Base-by-base conservation (phyloP, 306 rosid species). In the Casuarina cunninghamiana region DNA sequence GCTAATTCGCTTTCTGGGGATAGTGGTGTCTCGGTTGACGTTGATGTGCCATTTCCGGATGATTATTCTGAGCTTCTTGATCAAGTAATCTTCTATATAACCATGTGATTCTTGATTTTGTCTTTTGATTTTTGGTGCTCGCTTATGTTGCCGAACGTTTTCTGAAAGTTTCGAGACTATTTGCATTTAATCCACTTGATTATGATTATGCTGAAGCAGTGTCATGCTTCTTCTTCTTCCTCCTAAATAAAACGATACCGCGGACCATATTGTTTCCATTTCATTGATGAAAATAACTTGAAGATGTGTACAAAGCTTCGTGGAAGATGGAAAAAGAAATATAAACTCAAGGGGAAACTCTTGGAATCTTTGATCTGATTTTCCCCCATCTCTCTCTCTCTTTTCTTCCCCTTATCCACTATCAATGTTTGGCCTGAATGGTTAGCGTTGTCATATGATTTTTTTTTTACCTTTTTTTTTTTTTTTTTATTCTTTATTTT, bases 11-110 rank as follows among this genome's bases (percentile, higher is more conserved):
- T 72, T 74, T 80, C 86, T 0, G 81, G 87, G 60, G 90, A 83
- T 38, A 75, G 85, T 74, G 83, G 69, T 68, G 75, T 82, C 12
- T 87, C 94, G 12, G 72, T 86, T 51, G 90, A 72, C 10, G 58
- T 77, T 50, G 90, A 91, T 77, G 91, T 87, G 21, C 84, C 90
- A 51, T 82, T 95, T 77, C 98, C 97, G 61, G 57, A 42, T 37
- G 97, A 95, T 85, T 95, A 95, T 71, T 54, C 89, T 53, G 87
- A 92, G 78, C 98, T 95, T 87, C 92, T 95, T 50, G 82, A 89
- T 76, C 98, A 92, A 81, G 98, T 91, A 73, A 74, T 78, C 37
- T 12, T 71, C 83, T 74, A 19, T 10, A 26, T 67, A 10, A 49
- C 50, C 53, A 53, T 60, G 67, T 73, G 42, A 37, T 67, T 51